Evolutionary conservation across 768 basidiomycete species (phyloP).

Genomic region (Hebeloma cylindrosporum): DNA sequence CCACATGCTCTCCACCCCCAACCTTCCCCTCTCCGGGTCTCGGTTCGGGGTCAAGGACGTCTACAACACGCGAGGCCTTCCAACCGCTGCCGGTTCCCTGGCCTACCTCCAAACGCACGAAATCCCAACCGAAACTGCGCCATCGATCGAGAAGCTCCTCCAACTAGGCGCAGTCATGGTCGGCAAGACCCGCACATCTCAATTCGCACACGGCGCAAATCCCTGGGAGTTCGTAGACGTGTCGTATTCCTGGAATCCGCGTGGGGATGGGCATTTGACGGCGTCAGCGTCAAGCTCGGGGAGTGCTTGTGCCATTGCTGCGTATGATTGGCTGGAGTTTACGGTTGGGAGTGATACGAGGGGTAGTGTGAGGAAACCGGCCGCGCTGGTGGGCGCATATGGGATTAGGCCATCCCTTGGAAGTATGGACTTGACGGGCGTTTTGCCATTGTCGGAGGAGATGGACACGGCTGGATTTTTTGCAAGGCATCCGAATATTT

Average conservation of each 20-base stretch:
- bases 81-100: slow-evolving; percentile 35
- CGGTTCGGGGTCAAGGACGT: slow-evolving; percentile 53
- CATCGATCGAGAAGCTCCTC: slow-evolving; percentile 45
- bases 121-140: slow-evolving; percentile 34
- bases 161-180: slow-evolving; percentile 50
- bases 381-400: slow-evolving; percentile 37
- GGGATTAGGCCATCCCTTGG: slow-evolving; percentile 37
- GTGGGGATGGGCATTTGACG: slow-evolving; percentile 37
- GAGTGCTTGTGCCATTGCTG: slow-evolving; percentile 40
- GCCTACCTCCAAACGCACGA: slow-evolving; percentile 36
- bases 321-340: slow-evolving; percentile 39
- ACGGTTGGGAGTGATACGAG: slow-evolving; percentile 40
- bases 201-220: slow-evolving; percentile 49
- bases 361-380: slow-evolving; percentile 41
- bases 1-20: slow-evolving; percentile 28
- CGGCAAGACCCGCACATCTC: slow-evolving; percentile 54
- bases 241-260: slow-evolving; percentile 38
- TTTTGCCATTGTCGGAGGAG: slow-evolving; percentile 37
- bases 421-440: slow-evolving; percentile 32
- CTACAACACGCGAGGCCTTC: slow-evolving; percentile 33
- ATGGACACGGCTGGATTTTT: slow-evolving; percentile 42
- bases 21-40: slow-evolving; percentile 40
- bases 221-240: slow-evolving; percentile 40
- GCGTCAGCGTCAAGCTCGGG: slow-evolving; percentile 40
- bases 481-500: slow-evolving; percentile 32